Percentiles rank a stretch among this genome's conserved stretches.
These are phyloP conservation scores for Skeletonema marinoi DNA, from an alignment of 108 stramenopile genomes.

Conservation along the genomic window DNA sequence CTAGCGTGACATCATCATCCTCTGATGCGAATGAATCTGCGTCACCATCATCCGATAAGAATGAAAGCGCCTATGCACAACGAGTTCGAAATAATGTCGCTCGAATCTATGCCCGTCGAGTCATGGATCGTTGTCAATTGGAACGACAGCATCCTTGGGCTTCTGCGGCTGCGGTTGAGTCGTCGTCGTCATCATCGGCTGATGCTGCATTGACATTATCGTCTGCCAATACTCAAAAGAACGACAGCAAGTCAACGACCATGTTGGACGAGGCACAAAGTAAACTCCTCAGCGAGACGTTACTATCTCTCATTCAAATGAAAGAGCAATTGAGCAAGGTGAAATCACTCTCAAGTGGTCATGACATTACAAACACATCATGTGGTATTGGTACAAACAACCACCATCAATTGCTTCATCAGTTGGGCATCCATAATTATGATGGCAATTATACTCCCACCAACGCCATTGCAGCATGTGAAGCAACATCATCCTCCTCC, in stretches of 20 bases:
- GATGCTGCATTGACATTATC: background rate
- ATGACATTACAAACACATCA: background rate
- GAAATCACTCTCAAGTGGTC: background rate
- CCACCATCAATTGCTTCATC: background rate
- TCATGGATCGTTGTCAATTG: conserved; percentile 44
- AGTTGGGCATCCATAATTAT: background rate
- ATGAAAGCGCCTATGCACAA: background rate
- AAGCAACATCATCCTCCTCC: conserved; percentile 15
- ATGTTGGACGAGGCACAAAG: background rate
- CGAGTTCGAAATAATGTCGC: conserved; percentile 55
- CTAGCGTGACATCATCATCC: background rate
- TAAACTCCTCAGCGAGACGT: background rate
- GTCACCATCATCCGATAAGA: background rate
- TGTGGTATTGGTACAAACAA: background rate
- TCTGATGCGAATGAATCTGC: background rate
- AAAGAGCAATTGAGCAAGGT: conserved; percentile 4
- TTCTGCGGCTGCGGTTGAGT: background rate
- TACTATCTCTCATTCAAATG: conserved; percentile 2
- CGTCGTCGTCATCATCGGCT: too few relatives aligned
- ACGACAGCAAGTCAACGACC: background rate
- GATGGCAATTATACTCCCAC: background rate
- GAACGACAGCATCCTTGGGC: conserved; percentile 18
- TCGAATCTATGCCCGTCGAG: conserved; percentile 70
- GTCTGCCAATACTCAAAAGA: background rate
- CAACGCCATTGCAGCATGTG: conserved; percentile 7